Base-by-base conservation (phyloP, 2,329 filamentous ascomycete species). In the Diaporthe sp. region DNA sequence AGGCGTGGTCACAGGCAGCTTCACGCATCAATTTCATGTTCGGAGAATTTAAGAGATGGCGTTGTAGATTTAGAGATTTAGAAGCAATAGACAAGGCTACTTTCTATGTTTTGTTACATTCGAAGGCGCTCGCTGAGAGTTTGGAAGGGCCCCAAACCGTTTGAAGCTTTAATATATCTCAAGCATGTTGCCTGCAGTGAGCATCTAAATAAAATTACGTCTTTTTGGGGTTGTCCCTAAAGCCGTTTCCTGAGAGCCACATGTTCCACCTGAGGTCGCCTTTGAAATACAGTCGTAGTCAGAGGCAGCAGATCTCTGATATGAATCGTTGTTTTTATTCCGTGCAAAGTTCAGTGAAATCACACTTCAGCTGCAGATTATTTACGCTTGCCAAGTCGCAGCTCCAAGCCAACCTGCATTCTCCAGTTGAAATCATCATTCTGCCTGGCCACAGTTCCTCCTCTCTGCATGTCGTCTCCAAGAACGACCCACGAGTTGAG, bases 401-500 rank as follows among this genome's bases (percentile, higher is more conserved):
- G 22, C 9, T 50, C 61, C 61, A 67, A 10, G 42, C 30, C 22
- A 15, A 33, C 61, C 17, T 50, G 42, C 28, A 33, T 10, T 8
- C 42, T 50, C 10, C 33, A 19, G 12, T 66, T 66, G 19, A n/a
- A 50, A 35, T 66, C 28, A 33, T 35, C 61, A 50, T 50, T n/a
- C 15, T 9, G 42, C 45, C 45, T 52, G 12, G 8, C 22, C 61
- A 52, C 61, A 12, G 45, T 35, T 30, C 61, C 45, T 25, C 61
- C 30, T 28, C 47, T 67, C 45, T 67, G 45, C 45, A 67, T 50
- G 45, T 38, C 61, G 15, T 50, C 4, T 22, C 22, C 22, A 1
- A 67, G 61, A 25, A 67, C 22, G 4, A 67, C 45, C 61, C 61
- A 67, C 33, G 61, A 67, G 19, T 45, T 52, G 22, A 67, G 42